Evolutionary conservation across 768 basidiomycete species (phyloP).

Genomic region (Termitomyces sp.): DNA sequence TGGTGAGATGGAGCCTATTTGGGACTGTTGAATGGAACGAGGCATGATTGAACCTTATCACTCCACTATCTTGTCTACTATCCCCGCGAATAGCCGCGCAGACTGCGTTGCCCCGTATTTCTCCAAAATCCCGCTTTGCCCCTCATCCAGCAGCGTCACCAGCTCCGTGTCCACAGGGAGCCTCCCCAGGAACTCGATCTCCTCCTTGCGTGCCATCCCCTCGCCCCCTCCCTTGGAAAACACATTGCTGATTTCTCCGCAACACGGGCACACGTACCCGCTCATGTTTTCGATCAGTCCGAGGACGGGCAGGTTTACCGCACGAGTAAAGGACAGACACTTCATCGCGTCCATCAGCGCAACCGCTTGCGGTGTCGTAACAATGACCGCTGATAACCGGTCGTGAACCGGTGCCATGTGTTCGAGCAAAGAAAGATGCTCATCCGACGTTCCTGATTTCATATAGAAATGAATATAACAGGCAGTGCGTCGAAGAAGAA

Average conservation of each 20-base stretch:
- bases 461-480: constrained; percentile 13
- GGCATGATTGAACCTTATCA: constrained; percentile 18
- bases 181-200: constrained; percentile 73
- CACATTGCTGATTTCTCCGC: constrained; percentile 90
- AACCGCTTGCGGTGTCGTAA: constrained; percentile 97
- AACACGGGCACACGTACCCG: constrained; percentile 96
- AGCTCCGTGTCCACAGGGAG: constrained; percentile 93
- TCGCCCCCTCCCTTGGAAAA: constrained; percentile 93
- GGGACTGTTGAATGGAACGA: constrained; percentile 28
- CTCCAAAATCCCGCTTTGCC: constrained; percentile 40
- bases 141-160: constrained; percentile 77
- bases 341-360: constrained; percentile 94
- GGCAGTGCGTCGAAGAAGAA: constrained; percentile 6
- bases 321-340: constrained; percentile 91
- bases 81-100: constrained; percentile 57
- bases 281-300: constrained; percentile 99
- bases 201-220: constrained; percentile 76
- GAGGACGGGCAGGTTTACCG: constrained; percentile 79
- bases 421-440: constrained; percentile 92
- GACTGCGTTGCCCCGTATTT: constrained; percentile 67
- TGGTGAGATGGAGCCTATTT: constrained; percentile 25
- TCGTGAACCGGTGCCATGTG: constrained; percentile 83
- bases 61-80: constrained; percentile 30
- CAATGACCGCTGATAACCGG: constrained; percentile 78
- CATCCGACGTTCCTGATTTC: constrained; percentile 88